phyloP scores from a whole-genome alignment of 2,329 filamentous ascomycete species.

The Periconia macrospinosa region DNA sequence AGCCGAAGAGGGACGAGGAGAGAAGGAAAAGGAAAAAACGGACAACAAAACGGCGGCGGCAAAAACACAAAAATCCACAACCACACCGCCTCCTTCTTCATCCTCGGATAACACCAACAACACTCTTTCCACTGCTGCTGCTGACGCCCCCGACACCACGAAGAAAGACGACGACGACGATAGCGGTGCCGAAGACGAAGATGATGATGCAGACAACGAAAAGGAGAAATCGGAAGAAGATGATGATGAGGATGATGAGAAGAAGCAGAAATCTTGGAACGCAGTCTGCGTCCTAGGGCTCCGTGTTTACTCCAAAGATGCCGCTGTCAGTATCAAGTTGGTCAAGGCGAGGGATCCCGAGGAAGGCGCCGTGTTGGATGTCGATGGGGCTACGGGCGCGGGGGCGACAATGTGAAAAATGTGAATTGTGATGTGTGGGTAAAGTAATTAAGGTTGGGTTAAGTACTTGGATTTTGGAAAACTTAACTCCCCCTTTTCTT shows the following conservation, averaged over 20 bases:
- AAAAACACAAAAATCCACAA: neutral
- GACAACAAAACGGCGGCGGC: neutral
- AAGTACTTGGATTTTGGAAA: no score
- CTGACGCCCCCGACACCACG: neutral
- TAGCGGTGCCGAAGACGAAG: neutral
- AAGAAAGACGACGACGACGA: neutral
- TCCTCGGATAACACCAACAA: neutral
- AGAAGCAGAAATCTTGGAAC: conserved; percentile 55
- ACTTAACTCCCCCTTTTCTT: no score
- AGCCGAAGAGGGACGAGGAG: no score
- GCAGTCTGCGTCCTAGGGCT: conserved; percentile 62
- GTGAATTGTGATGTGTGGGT: no score
- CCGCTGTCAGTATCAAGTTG: conserved; percentile 34
- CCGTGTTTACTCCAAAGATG: conserved; percentile 49
- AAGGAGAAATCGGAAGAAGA: neutral
- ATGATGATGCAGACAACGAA: neutral
- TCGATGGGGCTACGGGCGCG: conserved; percentile 32
- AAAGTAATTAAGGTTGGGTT: no score
- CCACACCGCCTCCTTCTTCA: neutral
- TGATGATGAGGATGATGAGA: conserved; percentile 4
- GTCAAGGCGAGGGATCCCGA: conserved; percentile 31
- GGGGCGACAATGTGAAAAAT: conserved; percentile 40
- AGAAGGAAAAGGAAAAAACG: neutral
- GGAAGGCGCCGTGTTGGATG: conserved; percentile 34
- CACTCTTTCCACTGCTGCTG: no score